Conservation (phyloP, 805 yeast species). For the Saccharomyces jurei region DNA sequence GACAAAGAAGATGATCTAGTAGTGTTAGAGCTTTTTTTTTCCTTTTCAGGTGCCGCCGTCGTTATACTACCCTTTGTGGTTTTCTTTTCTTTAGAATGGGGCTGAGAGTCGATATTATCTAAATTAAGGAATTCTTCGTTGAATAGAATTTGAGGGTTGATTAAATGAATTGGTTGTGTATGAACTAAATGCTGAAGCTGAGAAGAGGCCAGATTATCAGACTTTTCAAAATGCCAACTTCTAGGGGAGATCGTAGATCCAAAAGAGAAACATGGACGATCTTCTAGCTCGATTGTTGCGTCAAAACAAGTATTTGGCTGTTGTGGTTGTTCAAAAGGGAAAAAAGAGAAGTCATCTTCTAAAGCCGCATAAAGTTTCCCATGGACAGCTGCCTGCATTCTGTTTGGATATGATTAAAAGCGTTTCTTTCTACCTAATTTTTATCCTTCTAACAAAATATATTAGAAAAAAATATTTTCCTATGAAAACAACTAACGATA, state of each 20-base stretch:
- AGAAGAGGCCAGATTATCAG: constrained; percentile 2
- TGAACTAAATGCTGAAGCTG: constrained; percentile 15
- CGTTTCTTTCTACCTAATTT: neutral
- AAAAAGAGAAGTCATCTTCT: neutral
- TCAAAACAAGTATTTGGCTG: neutral
- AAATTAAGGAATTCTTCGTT: neutral
- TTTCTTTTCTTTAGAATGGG: neutral
- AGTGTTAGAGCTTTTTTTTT: neutral
- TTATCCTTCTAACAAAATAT: neutral
- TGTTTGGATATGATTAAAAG: neutral
- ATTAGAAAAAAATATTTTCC: neutral
- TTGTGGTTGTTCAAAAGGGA: neutral
- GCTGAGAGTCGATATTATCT: neutral
- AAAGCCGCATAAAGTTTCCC: neutral
- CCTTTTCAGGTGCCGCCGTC: neutral
- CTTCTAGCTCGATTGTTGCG: neutral
- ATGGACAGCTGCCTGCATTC: neutral
- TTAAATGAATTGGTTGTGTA: constrained; percentile 21
- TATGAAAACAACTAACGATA: neutral
- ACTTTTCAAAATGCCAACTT: constrained; percentile 4
- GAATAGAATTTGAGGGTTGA: constrained; percentile 7
- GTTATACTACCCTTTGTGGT: neutral
- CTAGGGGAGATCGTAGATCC: neutral
- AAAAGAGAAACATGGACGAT: neutral
- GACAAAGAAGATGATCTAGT: constrained; percentile 1